Evolutionary conservation across 768 basidiomycete genomes (phyloP).

Genomic region (Leucogyrophana mollusca): DNA sequence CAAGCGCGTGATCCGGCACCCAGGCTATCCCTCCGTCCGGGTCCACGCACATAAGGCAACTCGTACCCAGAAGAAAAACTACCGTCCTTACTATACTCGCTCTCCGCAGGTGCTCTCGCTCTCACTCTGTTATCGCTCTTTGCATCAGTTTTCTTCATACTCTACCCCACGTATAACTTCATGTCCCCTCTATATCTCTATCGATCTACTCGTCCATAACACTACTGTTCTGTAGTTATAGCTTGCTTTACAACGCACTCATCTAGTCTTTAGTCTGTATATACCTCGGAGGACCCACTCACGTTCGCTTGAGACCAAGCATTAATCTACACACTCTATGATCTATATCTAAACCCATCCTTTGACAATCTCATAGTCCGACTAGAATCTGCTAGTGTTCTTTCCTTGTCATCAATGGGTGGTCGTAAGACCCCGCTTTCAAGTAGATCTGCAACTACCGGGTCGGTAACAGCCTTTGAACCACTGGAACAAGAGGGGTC

Average conservation of each 20-base stretch:
- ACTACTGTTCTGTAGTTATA: conserved; percentile 25
- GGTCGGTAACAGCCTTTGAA: conserved; percentile 38
- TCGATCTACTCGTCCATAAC: conserved; percentile 17
- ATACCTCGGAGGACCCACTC: conserved; percentile 18
- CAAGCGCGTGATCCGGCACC: conserved; percentile 12
- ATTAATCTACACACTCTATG: conserved; percentile 30
- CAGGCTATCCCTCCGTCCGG: conserved; percentile 10
- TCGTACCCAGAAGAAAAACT: conserved; percentile 15
- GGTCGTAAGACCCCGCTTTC: conserved; percentile 58
- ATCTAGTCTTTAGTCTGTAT: conserved; percentile 22
- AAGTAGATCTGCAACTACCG: conserved; percentile 50
- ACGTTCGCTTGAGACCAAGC: conserved; percentile 22
- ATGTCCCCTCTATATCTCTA: conserved; percentile 8
- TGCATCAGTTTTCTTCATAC: conserved; percentile 19
- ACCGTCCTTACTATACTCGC: conserved; percentile 7
- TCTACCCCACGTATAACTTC: conserved; percentile 22
- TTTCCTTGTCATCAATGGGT: conserved; percentile 39
- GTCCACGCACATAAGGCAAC: conserved; percentile 13
- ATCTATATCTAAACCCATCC: conserved; percentile 15
- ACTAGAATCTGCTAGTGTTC: background rate
- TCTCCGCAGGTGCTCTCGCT: conserved; percentile 13
- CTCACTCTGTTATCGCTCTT: conserved; percentile 16
- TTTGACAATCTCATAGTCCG: background rate
- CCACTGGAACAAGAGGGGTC: conserved; percentile 39
- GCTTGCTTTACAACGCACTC: conserved; percentile 18